Conservation (phyloP, 441 rosid species). For the Viola pubescens region DNA sequence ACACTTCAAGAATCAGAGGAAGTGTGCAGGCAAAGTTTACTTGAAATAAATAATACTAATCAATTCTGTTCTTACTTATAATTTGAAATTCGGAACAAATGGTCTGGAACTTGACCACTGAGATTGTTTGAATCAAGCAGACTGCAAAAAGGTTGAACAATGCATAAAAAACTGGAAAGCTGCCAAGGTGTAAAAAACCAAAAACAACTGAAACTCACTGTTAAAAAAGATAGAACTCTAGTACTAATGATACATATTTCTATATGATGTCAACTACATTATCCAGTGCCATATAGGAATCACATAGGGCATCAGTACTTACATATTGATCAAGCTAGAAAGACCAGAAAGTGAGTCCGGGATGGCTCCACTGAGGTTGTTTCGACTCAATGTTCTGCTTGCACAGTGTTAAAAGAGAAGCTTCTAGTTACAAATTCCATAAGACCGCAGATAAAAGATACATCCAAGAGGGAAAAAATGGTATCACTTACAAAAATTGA, state of each 20-base stretch:
- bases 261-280: not conserved
- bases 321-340: constrained; percentile 65
- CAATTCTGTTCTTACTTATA: constrained; percentile 55
- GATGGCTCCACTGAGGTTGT: constrained; percentile 68
- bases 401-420: constrained; percentile 1
- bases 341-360: constrained; percentile 63
- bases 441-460: not conserved
- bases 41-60: constrained; percentile 2
- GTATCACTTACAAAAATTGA: constrained; percentile 75
- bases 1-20: not conserved
- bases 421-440: not conserved
- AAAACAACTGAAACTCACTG: constrained; percentile 7
- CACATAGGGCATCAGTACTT: constrained; percentile 23
- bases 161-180: constrained; percentile 17
- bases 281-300: not conserved
- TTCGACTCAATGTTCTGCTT: constrained; percentile 73
- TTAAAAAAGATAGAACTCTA: not conserved
- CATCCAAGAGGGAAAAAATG: constrained; percentile 8
- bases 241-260: not conserved
- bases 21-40: not conserved
- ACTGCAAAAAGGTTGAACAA: constrained; percentile 38
- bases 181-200: not conserved
- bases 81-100: constrained; percentile 47
- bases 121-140: constrained; percentile 66
- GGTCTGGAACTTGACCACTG: constrained; percentile 65